Evolutionary conservation across 192 early-diverging fungal species (phyloP), one percentile per base, ranked within the genome.

Genomic region (Entrophospora sp.): DNA sequence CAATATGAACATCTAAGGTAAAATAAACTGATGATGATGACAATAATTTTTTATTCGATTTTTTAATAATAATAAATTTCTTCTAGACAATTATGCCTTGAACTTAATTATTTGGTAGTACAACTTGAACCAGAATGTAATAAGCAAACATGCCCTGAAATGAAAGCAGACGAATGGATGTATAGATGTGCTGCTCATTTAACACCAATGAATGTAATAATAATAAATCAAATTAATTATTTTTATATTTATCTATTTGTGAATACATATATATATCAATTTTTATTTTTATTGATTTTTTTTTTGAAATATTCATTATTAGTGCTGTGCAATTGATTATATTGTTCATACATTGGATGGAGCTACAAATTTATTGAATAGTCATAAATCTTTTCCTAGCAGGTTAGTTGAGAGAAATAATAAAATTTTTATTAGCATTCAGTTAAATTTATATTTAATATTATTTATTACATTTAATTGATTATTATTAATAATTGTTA

Each of bases 141-240:
- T 0, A 67, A 76, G 2, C 76, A 81, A 27, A 71, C 75, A 4
- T 98, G 96, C 68, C 89, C 90, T 1, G 86, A 93, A 40, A 98
- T 98, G 96, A 88, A 92, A 59, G 93, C 94, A 2, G 82, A 87
- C 38, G 93, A 92, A 30, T 92, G 89, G 83, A 78, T 87, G 60
- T 98, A 91, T 72, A 84, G 93, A 30, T 98, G 96, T 68, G 96
- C 96, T 3, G 90, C 89, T 7, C 96, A 98, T 62, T 79, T 82
- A 28, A 72, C 79, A 8, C 79, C 95, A 4, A 77, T 88, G 61
- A 77, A 84, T 35, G 91, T 92, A 82, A 12, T 68, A 45, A 58
- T 34, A 3, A 13, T n/a, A 31, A 16, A 28, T 27, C 27, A 24
- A 37, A 20, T 34, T 10, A 57, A 45, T 44, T 40, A 18, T 59